These are phyloP conservation scores for Thamnidium elegans DNA, from an alignment of 192 early-diverging fungal genomes.

Conservation along the genomic window DNA sequence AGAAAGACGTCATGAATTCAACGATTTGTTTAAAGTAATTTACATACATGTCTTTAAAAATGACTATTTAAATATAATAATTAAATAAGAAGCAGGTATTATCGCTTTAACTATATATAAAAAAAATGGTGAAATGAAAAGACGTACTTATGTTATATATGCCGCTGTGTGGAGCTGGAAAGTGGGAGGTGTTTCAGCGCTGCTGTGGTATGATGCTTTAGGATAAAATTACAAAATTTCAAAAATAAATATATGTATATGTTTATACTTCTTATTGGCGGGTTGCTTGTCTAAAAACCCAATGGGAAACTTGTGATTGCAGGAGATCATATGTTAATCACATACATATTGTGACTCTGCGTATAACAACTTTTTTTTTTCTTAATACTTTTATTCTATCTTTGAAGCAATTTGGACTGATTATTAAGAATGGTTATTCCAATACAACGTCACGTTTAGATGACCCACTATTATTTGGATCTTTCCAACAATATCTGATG, in stretches of 20 bases:
- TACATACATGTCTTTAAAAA: conserved; percentile 9
- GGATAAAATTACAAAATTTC: conserved; percentile 37
- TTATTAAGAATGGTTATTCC: conserved; percentile 44
- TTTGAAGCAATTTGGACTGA: conserved; percentile 44
- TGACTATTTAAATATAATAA: no score
- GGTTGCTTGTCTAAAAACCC: conserved; percentile 43
- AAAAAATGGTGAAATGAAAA: conserved; percentile 5
- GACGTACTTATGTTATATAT: conserved; percentile 27
- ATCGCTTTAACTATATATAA: no score
- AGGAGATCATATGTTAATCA: conserved; percentile 45
- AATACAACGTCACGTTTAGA: conserved; percentile 6
- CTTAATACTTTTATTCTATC: not conserved
- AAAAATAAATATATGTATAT: conserved; percentile 12
- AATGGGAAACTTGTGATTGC: conserved; percentile 44
- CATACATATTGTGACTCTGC: not conserved
- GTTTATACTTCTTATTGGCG: conserved; percentile 34
- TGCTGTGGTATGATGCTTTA: conserved; percentile 36
- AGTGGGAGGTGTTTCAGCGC: conserved; percentile 26
- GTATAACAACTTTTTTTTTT: not conserved
- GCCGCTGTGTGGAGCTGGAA: conserved; percentile 41
- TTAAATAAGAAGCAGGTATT: no score
- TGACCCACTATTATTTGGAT: conserved; percentile 43
- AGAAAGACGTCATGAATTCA: conserved; percentile 20
- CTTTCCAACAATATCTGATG: conserved; percentile 52
- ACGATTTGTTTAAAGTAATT: conserved; percentile 4